These are phyloP conservation scores for Sphenostylis stenocarpa DNA, from an alignment of 306 rosid genomes.

Conservation along the genomic window DNA sequence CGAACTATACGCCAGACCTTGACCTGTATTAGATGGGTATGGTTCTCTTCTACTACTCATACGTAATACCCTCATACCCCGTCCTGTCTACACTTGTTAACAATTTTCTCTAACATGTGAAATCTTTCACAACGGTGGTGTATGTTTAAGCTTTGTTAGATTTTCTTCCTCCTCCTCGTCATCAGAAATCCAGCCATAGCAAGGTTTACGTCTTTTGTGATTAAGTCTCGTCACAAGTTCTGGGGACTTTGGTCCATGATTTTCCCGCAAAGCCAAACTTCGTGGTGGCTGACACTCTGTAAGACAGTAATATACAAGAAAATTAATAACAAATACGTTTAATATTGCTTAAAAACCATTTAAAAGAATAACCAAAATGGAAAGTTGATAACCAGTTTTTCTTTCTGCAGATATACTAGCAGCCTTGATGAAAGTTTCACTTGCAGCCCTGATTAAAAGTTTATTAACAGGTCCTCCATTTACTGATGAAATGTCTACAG, in stretches of 20 bases:
- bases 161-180: slow-evolving; percentile 29
- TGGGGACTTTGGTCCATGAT: not conserved
- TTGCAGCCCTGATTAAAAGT: not conserved
- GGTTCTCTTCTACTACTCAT: not conserved
- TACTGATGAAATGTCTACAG: not conserved
- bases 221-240: not conserved
- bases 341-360: not conserved
- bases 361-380: not conserved
- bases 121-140: not conserved
- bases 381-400: slow-evolving; percentile 15
- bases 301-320: slow-evolving; percentile 12
- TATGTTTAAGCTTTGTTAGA: not conserved
- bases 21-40: not conserved
- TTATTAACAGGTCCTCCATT: not conserved
- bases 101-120: not conserved
- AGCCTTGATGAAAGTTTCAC: not conserved
- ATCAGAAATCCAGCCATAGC: slow-evolving; percentile 41
- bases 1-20: not conserved
- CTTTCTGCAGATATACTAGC: not conserved
- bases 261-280: not conserved
- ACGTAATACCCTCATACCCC: not conserved
- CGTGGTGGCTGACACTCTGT: slow-evolving; percentile 19
- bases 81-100: not conserved
- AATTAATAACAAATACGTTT: not conserved
- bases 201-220: slow-evolving; percentile 33